Conservation (phyloP, 805 yeast genomes). For the Starmerella bacillaris region DNA sequence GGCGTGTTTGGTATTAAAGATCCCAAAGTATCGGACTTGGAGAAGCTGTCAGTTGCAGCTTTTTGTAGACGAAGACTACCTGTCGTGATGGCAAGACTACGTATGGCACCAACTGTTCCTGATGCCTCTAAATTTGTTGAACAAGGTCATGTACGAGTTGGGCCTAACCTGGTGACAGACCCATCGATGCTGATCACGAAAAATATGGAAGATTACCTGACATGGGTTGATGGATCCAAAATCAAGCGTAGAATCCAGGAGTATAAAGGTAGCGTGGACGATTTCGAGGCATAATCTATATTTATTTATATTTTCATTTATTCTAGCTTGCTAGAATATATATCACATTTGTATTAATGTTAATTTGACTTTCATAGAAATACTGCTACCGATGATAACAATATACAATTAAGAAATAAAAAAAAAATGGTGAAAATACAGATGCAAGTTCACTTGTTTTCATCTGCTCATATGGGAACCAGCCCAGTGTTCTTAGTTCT, state of each 20-base stretch:
- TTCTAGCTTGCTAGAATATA: no score
- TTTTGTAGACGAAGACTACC: constrained; percentile 82
- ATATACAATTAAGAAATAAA: no score
- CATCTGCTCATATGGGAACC: no score
- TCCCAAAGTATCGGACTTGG: constrained; percentile 79
- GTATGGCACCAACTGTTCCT: constrained; percentile 75
- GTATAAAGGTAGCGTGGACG: constrained; percentile 56
- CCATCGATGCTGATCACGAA: constrained; percentile 89
- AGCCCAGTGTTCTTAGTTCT: no score
- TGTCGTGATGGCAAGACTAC: constrained; percentile 82
- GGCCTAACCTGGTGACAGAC: constrained; percentile 88
- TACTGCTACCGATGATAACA: no score
- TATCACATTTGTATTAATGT: no score
- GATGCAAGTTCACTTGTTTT: no score
- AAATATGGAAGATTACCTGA: constrained; percentile 85
- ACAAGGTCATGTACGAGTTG: constrained; percentile 95
- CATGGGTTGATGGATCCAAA: constrained; percentile 96
- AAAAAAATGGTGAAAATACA: no score
- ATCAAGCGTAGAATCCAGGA: constrained; percentile 75
- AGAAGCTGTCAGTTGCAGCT: constrained; percentile 82
- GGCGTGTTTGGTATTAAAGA: constrained; percentile 67
- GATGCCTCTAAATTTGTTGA: constrained; percentile 87
- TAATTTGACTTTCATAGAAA: no score
- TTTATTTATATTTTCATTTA: constrained; percentile 1
- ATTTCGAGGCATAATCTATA: constrained; percentile 37